Base-by-base conservation (phyloP, 176 grass and related monocot genomes). In the Musa acuminata region DNA sequence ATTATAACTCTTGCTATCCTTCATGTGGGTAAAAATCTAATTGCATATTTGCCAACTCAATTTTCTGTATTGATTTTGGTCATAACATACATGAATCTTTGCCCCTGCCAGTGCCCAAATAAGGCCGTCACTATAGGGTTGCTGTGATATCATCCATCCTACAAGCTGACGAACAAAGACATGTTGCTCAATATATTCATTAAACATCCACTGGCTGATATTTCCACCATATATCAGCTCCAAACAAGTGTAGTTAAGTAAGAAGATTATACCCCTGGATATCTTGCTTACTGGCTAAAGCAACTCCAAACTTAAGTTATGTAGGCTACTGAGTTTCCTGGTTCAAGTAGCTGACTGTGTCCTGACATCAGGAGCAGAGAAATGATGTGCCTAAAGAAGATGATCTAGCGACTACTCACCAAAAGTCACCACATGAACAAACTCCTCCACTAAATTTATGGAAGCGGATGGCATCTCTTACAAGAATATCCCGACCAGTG, bases 351-450 rank as follows among this genome's bases (percentile, higher is more conserved):
- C 9, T 20, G 14, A n/a, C 23, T 69, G 67, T 13, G 1, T 0
- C 1, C 3, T 22, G 11, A 17, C 9, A 25, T 20, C 16, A 21
- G 19, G 43, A 20, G 17, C 9, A 1, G 20, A 70, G 51, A n/a
- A 51, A 51, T 22, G 19, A 22, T 19, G 43, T 50, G 13, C 8
- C 51, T 70, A n/a, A 51, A 43, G 27, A 29, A 11, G 67, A 20
- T 9, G 3, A 19, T 60, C 2, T 9, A 67, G 12, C 29, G 55
- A 11, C 19, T 19, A 14, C 81, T 82, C 77, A 92, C 89, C 89
- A 92, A 79, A 92, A 92, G 53, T 92, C 89, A 43, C 75, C 85
- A 65, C 89, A 88, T 11, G 89, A 92, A 68, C 89, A 92, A 21
- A 70, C 35, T 16, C 85, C 85, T 52, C 81, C 72, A 57, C 85